Evolutionary conservation across 441 rosid species (phyloP), one percentile per base, ranked within the genome.

Genomic region (Erodium trifolium): DNA sequence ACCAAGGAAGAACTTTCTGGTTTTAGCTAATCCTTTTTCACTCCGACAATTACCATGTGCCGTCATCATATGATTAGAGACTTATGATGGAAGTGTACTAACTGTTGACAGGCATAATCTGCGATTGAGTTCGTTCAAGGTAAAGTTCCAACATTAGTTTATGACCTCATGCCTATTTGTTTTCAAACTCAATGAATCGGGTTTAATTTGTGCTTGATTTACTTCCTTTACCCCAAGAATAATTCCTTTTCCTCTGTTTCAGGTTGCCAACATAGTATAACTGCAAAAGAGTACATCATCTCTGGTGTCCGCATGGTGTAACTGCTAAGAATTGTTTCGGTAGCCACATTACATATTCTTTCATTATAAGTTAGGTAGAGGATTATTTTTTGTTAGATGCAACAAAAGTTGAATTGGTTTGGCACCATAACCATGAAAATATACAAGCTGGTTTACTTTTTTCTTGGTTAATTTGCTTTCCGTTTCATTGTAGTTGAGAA

Each of bases 111-210:
- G 64, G 65, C 80, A 81, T 75, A 86, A 88, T 60, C 75, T 88
- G 34, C 86, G 88, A 86, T 86, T 79, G 93, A 82, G 78, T 85
- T 82, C 78, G 91, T 88, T 49, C 77, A 74, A 68, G 87, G 93
- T 88, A 84, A 66, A 13, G 34, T 73, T 68, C 70, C 72, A 37
- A 43, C 70, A 62, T 64, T 19, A 37, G 41, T 51, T 74, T 73
- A 70, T 76, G 59, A 76, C 35, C 41, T 68, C 71, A 67, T 68
- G 31, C 53, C 18, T 72, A 14, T 67, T 77, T 47, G 43, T 68
- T 18, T 17, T 71, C 51, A 55, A 11, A 2, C 17, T 23, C 4
- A 39, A 3, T 65, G 1, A 18, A 53, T 62, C 10, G 18, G 5
- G 13, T 65, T 34, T 71, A 10, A 23, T 59, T 59, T 59, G 64